These are phyloP conservation scores for Tilletia setariae DNA, from an alignment of 1,284 basidiomycete species.

Conservation along the genomic window DNA sequence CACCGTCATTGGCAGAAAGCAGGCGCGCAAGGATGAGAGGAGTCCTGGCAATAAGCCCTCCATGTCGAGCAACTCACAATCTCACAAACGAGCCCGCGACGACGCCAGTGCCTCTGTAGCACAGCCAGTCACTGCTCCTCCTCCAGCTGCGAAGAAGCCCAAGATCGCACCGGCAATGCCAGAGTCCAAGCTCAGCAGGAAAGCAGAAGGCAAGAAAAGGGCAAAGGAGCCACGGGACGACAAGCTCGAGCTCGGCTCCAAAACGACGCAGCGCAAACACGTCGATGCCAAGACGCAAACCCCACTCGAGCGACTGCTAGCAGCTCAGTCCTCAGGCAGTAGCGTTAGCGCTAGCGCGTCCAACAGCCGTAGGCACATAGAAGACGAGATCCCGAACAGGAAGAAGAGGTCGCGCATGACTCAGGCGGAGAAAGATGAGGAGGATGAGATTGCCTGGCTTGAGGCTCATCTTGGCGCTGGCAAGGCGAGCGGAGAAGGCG, in stretches of 20 bases:
- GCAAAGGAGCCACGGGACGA: not conserved
- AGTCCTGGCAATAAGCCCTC: constrained; percentile 12
- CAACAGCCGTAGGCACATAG: not conserved
- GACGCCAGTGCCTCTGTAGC: too few species aligned
- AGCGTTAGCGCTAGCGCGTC: not conserved
- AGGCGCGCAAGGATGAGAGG: constrained; percentile 21
- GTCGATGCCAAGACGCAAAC: constrained; percentile 18
- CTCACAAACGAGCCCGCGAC: too few species aligned
- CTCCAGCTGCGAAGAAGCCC: not conserved
- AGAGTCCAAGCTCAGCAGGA: not conserved
- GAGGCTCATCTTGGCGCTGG: constrained; percentile 37
- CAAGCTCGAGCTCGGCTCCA: too few species aligned
- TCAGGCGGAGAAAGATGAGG: constrained; percentile 46
- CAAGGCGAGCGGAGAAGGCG: constrained; percentile 29
- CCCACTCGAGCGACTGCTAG: constrained; percentile 22
- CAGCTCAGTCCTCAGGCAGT: not conserved
- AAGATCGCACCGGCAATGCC: not conserved
- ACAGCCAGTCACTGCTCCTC: not conserved
- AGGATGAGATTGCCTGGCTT: constrained; percentile 53
- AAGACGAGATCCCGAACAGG: not conserved
- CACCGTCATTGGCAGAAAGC: constrained; percentile 22
- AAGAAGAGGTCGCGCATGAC: constrained; percentile 23
- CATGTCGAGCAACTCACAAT: not conserved
- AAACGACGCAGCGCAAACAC: constrained; percentile 18
- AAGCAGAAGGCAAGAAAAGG: not conserved